Conservation (phyloP, 2,329 filamentous ascomycete genomes). For the Trichocomaceae sp. region DNA sequence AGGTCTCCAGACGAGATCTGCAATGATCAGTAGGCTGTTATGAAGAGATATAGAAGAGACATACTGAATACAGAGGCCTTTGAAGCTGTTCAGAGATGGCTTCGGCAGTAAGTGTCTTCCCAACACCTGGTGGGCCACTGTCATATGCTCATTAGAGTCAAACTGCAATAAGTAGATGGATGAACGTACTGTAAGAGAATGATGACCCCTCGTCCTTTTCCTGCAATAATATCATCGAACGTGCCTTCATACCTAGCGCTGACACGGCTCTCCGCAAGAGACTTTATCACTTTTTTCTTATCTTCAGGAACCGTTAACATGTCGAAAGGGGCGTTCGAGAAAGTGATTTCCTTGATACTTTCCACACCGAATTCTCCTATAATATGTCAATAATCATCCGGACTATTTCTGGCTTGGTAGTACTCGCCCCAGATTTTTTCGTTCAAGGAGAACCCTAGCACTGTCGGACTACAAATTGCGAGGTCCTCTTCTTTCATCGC, state of each 20-base stretch:
- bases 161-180: background rate
- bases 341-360: slow-evolving; percentile 18
- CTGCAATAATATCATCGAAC: background rate
- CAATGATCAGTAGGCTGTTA: background rate
- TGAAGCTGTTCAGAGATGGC: slow-evolving; percentile 48
- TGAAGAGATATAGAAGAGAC: background rate
- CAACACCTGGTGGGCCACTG: slow-evolving; percentile 47
- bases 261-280: slow-evolving; percentile 1
- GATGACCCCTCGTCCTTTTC: slow-evolving; percentile 6
- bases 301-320: slow-evolving; percentile 17
- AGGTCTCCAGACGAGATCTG: slow-evolving; percentile 11
- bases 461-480: slow-evolving; percentile 11
- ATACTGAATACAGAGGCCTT: slow-evolving; percentile 47
- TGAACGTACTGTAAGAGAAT: slow-evolving; percentile 9
- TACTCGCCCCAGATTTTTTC: slow-evolving; percentile 12
- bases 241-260: background rate
- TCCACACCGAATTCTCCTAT: slow-evolving; percentile 14
- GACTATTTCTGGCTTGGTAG: slow-evolving; percentile 10
- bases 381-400: slow-evolving; percentile 5
- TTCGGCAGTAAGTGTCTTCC: slow-evolving; percentile 54
- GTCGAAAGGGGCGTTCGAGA: slow-evolving; percentile 15
- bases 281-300: slow-evolving; percentile 2
- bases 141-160: background rate
- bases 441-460: slow-evolving; percentile 13
- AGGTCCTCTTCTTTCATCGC: slow-evolving; percentile 12